phyloP scores from a whole-genome alignment of 1,284 basidiomycete genomes.

The Fomes fomentarius region DNA sequence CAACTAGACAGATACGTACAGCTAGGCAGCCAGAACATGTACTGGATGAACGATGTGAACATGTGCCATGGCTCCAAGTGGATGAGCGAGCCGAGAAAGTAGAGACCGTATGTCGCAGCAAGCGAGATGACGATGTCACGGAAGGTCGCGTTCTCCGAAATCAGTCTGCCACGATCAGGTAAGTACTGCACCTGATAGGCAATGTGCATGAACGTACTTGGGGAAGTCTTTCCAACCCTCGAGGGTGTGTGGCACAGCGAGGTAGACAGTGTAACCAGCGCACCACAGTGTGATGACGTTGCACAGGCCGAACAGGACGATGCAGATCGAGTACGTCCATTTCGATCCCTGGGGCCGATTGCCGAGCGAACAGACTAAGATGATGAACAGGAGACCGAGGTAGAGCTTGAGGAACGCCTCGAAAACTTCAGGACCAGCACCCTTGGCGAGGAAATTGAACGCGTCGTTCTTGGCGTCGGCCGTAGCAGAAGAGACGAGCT shows the following conservation, averaged over 20 bases:
- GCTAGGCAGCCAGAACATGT: conserved; percentile 79
- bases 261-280: conserved; percentile 86
- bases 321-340: conserved; percentile 79
- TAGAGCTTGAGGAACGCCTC: conserved; percentile 85
- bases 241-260: conserved; percentile 76
- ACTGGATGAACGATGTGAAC: conserved; percentile 88
- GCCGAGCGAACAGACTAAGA: conserved; percentile 81
- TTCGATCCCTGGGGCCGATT: conserved; percentile 90
- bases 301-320: conserved; percentile 75
- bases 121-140: conserved; percentile 82
- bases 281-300: conserved; percentile 83
- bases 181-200: background rate
- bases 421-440: conserved; percentile 78
- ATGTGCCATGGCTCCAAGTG: conserved; percentile 94
- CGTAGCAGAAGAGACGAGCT: conserved; percentile 83
- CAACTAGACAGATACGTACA: conserved; percentile 47
- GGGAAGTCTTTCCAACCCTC: conserved; percentile 75
- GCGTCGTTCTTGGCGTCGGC: conserved; percentile 58
- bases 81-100: conserved; percentile 85
- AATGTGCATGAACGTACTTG: conserved; percentile 43
- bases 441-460: conserved; percentile 75
- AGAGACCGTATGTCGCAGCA: conserved; percentile 87
- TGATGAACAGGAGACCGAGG: conserved; percentile 75
- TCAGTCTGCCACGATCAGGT: conserved; percentile 44
- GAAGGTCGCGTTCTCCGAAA: conserved; percentile 71